Conservation (phyloP, 352 stramenopile genomes). For the Globisporangium spiculum region DNA sequence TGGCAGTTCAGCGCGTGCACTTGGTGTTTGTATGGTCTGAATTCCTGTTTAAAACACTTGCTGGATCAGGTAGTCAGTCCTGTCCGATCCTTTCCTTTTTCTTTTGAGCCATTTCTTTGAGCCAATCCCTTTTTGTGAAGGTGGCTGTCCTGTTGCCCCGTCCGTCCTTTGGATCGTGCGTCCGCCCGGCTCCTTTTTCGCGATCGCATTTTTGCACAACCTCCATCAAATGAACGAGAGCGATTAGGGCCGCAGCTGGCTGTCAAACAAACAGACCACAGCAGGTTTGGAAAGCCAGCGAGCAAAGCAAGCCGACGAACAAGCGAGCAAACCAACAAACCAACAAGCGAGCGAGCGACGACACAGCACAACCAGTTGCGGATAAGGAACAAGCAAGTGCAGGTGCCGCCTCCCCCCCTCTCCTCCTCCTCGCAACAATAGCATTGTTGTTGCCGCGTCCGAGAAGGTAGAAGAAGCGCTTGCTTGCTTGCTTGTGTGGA, state of each 20-base stretch:
- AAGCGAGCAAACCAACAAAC: not conserved
- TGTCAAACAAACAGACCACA: conserved; percentile 9
- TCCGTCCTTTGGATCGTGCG: no score
- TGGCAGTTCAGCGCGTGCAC: not conserved
- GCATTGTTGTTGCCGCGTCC: not conserved
- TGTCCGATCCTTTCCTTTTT: not conserved
- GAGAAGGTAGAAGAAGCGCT: conserved; percentile 7
- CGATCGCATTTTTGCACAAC: not conserved
- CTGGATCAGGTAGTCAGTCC: not conserved
- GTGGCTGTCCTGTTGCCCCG: not conserved
- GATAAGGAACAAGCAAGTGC: conserved; percentile 10
- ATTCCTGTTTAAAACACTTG: conserved; percentile 4
- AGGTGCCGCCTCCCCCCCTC: not conserved
- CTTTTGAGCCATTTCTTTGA: not conserved
- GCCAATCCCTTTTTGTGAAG: not conserved
- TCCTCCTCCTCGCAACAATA: not conserved
- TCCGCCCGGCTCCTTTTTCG: not conserved
- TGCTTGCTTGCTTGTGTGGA: conserved; percentile 1
- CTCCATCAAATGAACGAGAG: not conserved
- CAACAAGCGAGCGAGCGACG: not conserved
- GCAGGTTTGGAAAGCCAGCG: conserved; percentile 3
- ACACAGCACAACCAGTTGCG: not conserved
- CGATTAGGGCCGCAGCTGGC: not conserved
- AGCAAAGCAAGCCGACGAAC: not conserved
- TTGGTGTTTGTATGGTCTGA: conserved; percentile 3